phyloP scores from a whole-genome alignment of 179 eudicot species.

The Heliamphora pulchella region DNA sequence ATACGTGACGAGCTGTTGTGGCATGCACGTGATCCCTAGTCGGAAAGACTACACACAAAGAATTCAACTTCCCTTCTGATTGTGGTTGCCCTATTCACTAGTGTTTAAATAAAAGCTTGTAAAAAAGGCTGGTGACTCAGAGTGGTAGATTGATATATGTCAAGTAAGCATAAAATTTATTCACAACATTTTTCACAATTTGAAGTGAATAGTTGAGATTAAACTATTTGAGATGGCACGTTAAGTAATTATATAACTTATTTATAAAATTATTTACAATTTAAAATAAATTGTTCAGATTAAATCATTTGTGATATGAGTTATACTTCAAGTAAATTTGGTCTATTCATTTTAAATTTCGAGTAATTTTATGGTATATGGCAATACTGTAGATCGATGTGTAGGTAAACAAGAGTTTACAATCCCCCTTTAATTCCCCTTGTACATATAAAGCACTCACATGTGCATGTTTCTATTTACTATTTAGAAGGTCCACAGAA shows the following conservation, averaged over 20 bases:
- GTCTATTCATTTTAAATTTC: too few species aligned
- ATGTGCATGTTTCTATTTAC: conserved; percentile 16
- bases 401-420: conserved; percentile 6
- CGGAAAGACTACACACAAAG: background rate
- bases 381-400: background rate
- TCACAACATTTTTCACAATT: too few species aligned
- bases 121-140: background rate
- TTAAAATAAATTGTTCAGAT: too few species aligned
- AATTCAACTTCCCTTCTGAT: conserved; percentile 1
- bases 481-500: background rate
- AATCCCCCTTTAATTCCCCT: conserved; percentile 7
- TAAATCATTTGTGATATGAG: too few species aligned
- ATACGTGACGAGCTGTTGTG: background rate
- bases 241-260: too few species aligned
- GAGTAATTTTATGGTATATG: too few species aligned
- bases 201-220: too few species aligned
- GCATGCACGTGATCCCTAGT: conserved; percentile 9
- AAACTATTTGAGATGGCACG: too few species aligned
- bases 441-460: conserved; percentile 13
- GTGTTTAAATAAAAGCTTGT: background rate
- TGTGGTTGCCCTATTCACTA: conserved; percentile 9
- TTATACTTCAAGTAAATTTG: too few species aligned
- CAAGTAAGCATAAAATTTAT: too few species aligned
- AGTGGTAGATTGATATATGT: too few species aligned
- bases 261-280: too few species aligned